These are phyloP conservation scores for Heterobasidion annosum DNA, from an alignment of 1,284 basidiomycete species.

Conservation along the genomic window DNA sequence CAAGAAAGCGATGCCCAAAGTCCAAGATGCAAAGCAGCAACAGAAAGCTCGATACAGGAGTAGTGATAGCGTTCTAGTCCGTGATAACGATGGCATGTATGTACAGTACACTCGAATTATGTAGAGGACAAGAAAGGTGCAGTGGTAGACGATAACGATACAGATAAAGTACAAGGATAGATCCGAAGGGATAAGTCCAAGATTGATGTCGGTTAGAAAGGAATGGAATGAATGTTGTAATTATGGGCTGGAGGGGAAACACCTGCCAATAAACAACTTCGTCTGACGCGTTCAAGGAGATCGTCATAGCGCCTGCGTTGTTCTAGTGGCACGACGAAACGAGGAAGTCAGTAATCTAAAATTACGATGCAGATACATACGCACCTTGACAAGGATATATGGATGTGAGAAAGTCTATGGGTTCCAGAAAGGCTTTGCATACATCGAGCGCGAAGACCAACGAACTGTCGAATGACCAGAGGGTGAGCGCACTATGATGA, in stretches of 20 bases:
- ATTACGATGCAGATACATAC: slow-evolving; percentile 11
- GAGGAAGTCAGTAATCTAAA: not conserved
- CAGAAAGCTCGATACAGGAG: not conserved
- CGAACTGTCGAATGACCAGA: slow-evolving; percentile 56
- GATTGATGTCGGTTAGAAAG: not conserved
- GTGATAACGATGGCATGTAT: not conserved
- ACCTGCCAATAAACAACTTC: slow-evolving; percentile 36
- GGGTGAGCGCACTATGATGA: slow-evolving; percentile 36
- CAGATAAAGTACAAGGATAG: not conserved
- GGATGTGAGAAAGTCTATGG: slow-evolving; percentile 55
- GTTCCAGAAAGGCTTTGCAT: slow-evolving; percentile 49
- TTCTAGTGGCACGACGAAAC: slow-evolving; percentile 23
- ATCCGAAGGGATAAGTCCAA: not conserved
- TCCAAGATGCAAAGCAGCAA: too few relatives aligned
- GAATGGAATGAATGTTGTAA: not conserved
- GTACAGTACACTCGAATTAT: not conserved
- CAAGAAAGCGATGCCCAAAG: too few relatives aligned
- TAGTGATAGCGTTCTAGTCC: not conserved
- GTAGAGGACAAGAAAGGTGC: not conserved
- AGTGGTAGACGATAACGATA: not conserved
- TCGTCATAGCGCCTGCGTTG: slow-evolving; percentile 39
- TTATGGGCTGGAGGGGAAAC: slow-evolving; percentile 1
- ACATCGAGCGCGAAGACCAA: slow-evolving; percentile 58
- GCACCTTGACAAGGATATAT: slow-evolving; percentile 63
- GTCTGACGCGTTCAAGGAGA: slow-evolving; percentile 36